These are phyloP conservation scores for Gelatoporia subvermispora DNA, from an alignment of 768 basidiomycete species.

Conservation along the genomic window DNA sequence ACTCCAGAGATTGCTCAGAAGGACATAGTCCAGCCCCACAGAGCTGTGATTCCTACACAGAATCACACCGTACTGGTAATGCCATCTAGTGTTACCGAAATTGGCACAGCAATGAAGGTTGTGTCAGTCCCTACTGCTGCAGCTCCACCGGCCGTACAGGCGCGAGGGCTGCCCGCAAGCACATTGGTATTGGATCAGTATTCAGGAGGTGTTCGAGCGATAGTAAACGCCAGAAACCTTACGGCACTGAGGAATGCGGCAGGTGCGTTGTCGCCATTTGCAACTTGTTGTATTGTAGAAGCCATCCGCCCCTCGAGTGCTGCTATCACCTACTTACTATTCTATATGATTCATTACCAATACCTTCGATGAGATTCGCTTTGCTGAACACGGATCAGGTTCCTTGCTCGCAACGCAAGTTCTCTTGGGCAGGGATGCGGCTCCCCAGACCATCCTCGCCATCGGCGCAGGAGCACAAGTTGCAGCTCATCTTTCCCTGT, in stretches of 20 bases:
- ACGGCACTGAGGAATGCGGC: conserved; percentile 83
- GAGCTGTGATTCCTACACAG: conserved; percentile 48
- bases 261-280: too few relatives aligned
- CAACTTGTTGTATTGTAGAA: too few relatives aligned
- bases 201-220: conserved; percentile 63
- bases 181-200: conserved; percentile 72
- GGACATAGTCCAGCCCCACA: conserved; percentile 41
- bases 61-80: conserved; percentile 73
- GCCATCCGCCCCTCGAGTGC: too few relatives aligned
- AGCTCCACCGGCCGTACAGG: conserved; percentile 27
- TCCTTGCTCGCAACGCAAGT: conserved; percentile 63
- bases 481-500: conserved; percentile 57
- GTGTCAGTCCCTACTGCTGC: conserved; percentile 60
- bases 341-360: conserved; percentile 2
- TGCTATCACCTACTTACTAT: background rate
- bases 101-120: conserved; percentile 71
- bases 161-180: conserved; percentile 64
- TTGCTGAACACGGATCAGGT: conserved; percentile 33
- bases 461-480: conserved; percentile 77
- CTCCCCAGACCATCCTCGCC: conserved; percentile 45
- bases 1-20: conserved; percentile 12
- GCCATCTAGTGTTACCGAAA: conserved; percentile 59
- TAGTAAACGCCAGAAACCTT: conserved; percentile 72
- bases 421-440: conserved; percentile 31
- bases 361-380: background rate